phyloP scores from a whole-genome alignment of 2,329 filamentous ascomycete species.

The Fusarium annulatum region DNA sequence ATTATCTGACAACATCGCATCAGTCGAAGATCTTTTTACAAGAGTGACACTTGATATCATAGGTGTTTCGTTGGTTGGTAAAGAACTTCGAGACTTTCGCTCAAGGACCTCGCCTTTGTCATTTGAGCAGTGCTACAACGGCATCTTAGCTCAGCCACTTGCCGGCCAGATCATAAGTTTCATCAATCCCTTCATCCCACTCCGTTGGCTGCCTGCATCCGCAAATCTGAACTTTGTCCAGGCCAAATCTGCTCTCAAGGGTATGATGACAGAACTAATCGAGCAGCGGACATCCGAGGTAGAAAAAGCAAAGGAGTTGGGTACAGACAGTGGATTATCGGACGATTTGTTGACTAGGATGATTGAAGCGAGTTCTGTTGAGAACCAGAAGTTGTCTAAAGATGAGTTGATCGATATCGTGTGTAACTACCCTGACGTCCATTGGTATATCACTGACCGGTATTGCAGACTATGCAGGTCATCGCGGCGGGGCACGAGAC shows the following conservation, averaged over 20 bases:
- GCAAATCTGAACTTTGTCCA: slow-evolving; percentile 17
- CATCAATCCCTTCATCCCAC: slow-evolving; percentile 18
- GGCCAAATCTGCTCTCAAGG: slow-evolving; percentile 10
- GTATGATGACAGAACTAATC: slow-evolving; percentile 23
- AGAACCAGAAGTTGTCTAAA: slow-evolving; percentile 9
- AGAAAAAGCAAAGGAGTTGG: neutral
- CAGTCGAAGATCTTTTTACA: slow-evolving; percentile 1
- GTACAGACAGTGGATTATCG: neutral
- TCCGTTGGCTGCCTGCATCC: slow-evolving; percentile 16
- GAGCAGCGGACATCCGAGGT: slow-evolving; percentile 15
- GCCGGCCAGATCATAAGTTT: slow-evolving; percentile 21
- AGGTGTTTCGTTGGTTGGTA: slow-evolving; percentile 1
- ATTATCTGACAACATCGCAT: accelerated
- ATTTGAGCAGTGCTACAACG: slow-evolving; percentile 23
- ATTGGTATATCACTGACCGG: accelerated
- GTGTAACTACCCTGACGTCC: accelerated
- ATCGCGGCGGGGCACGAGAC: slow-evolving; percentile 31
- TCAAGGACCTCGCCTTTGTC: slow-evolving; percentile 1
- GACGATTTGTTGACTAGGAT: slow-evolving; percentile 30
- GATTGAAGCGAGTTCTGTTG: slow-evolving; percentile 15
- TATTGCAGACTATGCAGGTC: slow-evolving; percentile 12
- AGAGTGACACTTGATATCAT: slow-evolving; percentile 24
- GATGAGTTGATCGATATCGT: slow-evolving; percentile 32
- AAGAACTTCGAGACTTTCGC: slow-evolving; percentile 10
- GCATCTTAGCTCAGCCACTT: slow-evolving; percentile 10